Conservation (phyloP, 306 rosid genomes). For the Vigna trinervia region DNA sequence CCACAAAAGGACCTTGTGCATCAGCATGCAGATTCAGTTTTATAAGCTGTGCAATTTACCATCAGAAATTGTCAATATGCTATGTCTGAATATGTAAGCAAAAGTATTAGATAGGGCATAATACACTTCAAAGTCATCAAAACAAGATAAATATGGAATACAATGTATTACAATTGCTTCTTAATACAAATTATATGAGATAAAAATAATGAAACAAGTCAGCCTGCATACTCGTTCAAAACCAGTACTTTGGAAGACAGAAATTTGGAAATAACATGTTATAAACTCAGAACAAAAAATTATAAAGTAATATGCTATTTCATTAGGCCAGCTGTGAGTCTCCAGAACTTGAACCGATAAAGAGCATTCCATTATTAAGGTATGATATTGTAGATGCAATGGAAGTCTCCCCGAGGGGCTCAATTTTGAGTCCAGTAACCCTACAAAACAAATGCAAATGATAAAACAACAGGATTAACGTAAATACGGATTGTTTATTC, state of each 20-base stretch:
- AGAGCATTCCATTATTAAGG: conserved; percentile 91
- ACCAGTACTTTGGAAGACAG: conserved; percentile 5
- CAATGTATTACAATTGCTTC: conserved; percentile 10
- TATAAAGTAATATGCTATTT: conserved; percentile 8
- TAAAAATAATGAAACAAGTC: background rate
- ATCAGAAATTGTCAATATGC: conserved; percentile 46
- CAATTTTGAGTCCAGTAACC: conserved; percentile 96
- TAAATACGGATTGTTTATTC: background rate
- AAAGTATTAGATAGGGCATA: conserved; percentile 15
- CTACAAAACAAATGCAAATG: conserved; percentile 52
- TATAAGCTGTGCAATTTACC: conserved; percentile 80
- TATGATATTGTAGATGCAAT: conserved; percentile 94
- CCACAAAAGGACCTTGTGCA: conserved; percentile 89
- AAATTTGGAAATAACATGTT: conserved; percentile 21
- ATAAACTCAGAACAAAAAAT: background rate
- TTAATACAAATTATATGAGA: background rate
- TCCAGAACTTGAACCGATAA: conserved; percentile 89
- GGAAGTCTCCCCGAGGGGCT: conserved; percentile 96
- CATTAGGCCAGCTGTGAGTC: conserved; percentile 80
- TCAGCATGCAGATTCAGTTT: conserved; percentile 88
- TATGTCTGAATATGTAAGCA: conserved; percentile 37
- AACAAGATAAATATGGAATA: background rate
- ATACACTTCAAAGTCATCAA: conserved; percentile 25
- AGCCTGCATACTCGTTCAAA: conserved; percentile 28
- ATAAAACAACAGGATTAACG: conserved; percentile 24